Conservation (phyloP, 495 filamentous ascomycete species). For the Aspergillus nidulans region DNA sequence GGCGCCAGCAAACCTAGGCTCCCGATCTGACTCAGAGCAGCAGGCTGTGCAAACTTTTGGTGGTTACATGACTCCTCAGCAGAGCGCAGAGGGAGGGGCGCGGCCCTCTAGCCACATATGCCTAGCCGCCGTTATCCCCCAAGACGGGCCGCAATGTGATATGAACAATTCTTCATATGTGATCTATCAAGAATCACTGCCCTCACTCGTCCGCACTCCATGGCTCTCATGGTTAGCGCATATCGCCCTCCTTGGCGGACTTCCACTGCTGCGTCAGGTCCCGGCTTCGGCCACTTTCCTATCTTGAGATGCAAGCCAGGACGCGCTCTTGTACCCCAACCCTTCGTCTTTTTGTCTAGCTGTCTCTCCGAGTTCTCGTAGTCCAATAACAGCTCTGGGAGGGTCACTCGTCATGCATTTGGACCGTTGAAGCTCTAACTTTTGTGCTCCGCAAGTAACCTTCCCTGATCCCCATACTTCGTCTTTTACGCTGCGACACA, state of each 20-base stretch:
- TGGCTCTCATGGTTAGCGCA: too few species aligned
- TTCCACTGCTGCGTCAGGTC: too few species aligned
- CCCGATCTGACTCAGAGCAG: not conserved
- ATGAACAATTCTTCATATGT: not conserved
- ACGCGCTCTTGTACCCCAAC: not conserved
- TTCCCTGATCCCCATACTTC: not conserved
- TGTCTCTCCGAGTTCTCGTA: not conserved
- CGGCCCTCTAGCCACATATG: not conserved
- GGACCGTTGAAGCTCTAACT: not conserved
- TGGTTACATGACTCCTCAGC: not conserved
- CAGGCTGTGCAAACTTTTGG: not conserved
- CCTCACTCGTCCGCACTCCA: too few species aligned
- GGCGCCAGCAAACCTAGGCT: not conserved
- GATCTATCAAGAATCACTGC: slow-evolving; percentile 5
- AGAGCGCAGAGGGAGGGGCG: not conserved
- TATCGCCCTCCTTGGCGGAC: too few species aligned
- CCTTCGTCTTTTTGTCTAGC: not conserved
- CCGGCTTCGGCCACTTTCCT: too few species aligned
- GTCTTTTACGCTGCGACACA: not conserved
- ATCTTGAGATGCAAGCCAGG: too few species aligned
- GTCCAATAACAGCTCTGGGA: not conserved
- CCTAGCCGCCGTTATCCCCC: slow-evolving; percentile 15
- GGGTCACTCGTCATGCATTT: not conserved
- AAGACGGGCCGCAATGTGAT: not conserved
- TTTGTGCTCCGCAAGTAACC: not conserved